Evolutionary conservation across 202 grass and related monocot species (phyloP).

Genomic region (Carex sylvatica): DNA sequence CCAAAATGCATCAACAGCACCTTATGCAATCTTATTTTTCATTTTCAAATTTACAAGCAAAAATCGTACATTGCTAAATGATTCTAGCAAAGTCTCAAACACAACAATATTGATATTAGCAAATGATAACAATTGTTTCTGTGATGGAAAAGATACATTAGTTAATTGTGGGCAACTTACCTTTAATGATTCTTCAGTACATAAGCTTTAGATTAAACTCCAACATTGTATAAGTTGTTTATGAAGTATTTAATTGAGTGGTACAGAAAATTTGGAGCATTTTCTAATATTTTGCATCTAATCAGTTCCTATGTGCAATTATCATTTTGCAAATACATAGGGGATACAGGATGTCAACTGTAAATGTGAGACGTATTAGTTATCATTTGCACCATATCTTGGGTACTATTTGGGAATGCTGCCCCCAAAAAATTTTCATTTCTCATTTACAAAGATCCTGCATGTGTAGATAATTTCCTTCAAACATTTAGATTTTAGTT

Average conservation of each 20-base stretch:
- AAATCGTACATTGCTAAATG: background rate
- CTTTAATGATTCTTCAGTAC: background rate
- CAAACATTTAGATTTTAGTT: background rate
- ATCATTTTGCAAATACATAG: background rate
- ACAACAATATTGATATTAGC: background rate
- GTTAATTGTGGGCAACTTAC: background rate
- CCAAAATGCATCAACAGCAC: constrained; percentile 10
- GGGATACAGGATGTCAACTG: background rate
- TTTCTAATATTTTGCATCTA: background rate
- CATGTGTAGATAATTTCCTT: background rate
- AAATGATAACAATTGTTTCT: background rate
- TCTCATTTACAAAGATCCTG: background rate
- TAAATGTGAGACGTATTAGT: background rate
- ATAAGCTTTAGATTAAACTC: background rate
- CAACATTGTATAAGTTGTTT: background rate
- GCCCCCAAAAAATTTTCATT: background rate
- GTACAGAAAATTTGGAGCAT: background rate
- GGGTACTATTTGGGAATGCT: background rate
- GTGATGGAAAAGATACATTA: background rate
- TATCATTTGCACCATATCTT: constrained; percentile 6
- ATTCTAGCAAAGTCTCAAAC: background rate
- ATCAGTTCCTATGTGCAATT: background rate
- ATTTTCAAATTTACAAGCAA: background rate
- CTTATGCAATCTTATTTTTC: background rate
- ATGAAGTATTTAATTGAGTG: background rate